Evolutionary conservation across 164 flowering plant species (phyloP).

Genomic region (Magnolia sinica): DNA sequence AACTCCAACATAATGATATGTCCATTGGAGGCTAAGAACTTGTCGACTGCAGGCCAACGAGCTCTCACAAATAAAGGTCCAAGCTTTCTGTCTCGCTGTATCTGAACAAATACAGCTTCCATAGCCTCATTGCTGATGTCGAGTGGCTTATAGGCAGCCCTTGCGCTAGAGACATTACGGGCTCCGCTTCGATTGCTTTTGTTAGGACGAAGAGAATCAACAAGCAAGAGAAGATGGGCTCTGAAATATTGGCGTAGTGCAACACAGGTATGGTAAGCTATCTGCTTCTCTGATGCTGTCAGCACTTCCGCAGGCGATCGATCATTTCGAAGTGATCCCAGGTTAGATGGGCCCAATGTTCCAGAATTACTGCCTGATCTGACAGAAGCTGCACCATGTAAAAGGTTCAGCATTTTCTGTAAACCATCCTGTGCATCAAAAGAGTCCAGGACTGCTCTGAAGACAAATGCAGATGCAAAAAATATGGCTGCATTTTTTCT

Average conservation of each 20-base stretch:
- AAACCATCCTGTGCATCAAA: constrained; percentile 90
- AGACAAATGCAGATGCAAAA: constrained; percentile 86
- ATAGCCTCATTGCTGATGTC: constrained; percentile 90
- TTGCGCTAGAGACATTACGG: constrained; percentile 58
- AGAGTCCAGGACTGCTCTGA: constrained; percentile 83
- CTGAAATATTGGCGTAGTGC: constrained; percentile 93
- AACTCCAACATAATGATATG: constrained; percentile 87
- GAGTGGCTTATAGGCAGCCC: constrained; percentile 92
- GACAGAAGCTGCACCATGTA: constrained; percentile 83
- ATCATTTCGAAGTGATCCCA: constrained; percentile 66
- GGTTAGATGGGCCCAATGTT: constrained; percentile 38
- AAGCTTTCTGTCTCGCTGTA: constrained; percentile 91
- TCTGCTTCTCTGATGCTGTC: constrained; percentile 89
- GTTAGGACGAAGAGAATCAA: constrained; percentile 90
- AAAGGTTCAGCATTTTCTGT: constrained; percentile 62
- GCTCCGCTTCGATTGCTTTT: constrained; percentile 66
- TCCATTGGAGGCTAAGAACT: constrained; percentile 68
- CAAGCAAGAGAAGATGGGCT: constrained; percentile 87
- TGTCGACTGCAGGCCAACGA: constrained; percentile 83
- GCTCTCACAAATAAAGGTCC: constrained; percentile 89
- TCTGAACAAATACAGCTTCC: constrained; percentile 78
- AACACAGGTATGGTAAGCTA: constrained; percentile 87
- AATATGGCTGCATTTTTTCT: constrained; percentile 90
- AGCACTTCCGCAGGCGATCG: constrained; percentile 75
- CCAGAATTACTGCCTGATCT: constrained; percentile 82